Evolutionary conservation across 495 filamentous ascomycete species (phyloP), one percentile per base, ranked within the genome.

Genomic region (Lentithecium fluviatile): DNA sequence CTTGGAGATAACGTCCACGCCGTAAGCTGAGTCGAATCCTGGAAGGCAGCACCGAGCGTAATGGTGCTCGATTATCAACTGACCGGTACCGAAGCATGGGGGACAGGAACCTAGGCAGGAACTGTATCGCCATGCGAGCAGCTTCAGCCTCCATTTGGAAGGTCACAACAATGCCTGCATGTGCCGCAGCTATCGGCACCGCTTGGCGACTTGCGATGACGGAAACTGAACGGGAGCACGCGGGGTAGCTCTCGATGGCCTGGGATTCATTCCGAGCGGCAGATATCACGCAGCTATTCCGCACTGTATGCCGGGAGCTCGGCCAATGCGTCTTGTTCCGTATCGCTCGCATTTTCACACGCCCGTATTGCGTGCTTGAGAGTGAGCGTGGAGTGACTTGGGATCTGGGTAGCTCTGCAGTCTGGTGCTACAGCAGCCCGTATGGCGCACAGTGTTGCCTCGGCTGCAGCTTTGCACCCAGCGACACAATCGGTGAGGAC

Each of bases 131-230:
- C 52, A n/a, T 56, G 52, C 40, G 37, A 40, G 20, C 38, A 49
- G 55, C 55, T 58, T 42, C 43, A 26, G 8, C n/a, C 56, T 52
- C n/a, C 10, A 60, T 52, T 15, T 7, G 56, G 56, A 11, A 60
- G 56, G 56, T 60, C 24, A 17, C 7, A 45, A 48, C 3, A 36
- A 17, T 32, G 32, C 25, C 25, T 45, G 23, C 47, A 29, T 26
- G 55, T 29, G n/a, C 15, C 15, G 6, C 2, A 29, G 23, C n/a
- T 11, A 11, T 20, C 13, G 7, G 21, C 38, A 25, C 21, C 20
- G 2, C 53, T 56, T 32, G 53, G 53, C 53, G 45, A 36, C 2
- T 38, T 20, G 17, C 37, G 12, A 56, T 56, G 38, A 56, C 42
- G 38, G 29, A 32, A 32, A 10, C 29, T 32, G n/a, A n/a, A n/a